Conservation (phyloP, 73 alveolate species). For the Uronychia binucleata region DNA sequence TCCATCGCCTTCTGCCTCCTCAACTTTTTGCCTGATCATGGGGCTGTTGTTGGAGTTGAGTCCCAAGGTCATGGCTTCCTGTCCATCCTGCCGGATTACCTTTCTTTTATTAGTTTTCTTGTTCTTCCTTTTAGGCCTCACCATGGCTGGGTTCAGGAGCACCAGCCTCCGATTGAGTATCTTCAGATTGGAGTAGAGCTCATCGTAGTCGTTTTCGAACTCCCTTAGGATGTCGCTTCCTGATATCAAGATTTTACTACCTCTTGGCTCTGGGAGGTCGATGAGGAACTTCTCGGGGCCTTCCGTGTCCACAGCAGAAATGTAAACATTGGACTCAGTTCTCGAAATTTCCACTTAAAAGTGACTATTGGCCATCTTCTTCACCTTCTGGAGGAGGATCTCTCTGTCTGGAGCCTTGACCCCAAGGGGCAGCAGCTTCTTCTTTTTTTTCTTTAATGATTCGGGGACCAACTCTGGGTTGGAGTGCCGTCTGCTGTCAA, state of each 20-base stretch:
- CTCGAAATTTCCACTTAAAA: conserved; percentile 47
- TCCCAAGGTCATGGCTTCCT: background rate
- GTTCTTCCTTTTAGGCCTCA: background rate
- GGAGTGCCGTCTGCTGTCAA: background rate
- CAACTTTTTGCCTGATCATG: background rate
- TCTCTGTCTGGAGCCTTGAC: conserved; percentile 16
- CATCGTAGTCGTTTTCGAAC: conserved; percentile 26
- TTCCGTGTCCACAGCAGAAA: conserved; percentile 57
- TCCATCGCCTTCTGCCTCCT: background rate
- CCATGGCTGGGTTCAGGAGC: conserved; percentile 19
- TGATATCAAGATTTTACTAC: background rate
- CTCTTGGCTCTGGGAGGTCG: conserved; percentile 46
- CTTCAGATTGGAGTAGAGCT: conserved; percentile 26
- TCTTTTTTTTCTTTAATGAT: background rate
- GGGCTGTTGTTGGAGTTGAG: background rate
- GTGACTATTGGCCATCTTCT: conserved; percentile 21
- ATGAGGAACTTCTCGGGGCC: conserved; percentile 50
- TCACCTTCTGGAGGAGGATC: conserved; percentile 44
- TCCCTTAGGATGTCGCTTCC: conserved; percentile 33
- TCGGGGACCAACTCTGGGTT: no score
- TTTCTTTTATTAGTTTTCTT: background rate
- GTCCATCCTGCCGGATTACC: background rate
- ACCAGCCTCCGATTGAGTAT: conserved; percentile 44
- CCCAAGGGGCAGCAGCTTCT: background rate
- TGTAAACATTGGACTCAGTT: conserved; percentile 21